A percentile compares a stretch with the other conserved stretches of the same genome.
phyloP scores from a whole-genome alignment of 345 rosid genomes.

The Salix purpurea region DNA sequence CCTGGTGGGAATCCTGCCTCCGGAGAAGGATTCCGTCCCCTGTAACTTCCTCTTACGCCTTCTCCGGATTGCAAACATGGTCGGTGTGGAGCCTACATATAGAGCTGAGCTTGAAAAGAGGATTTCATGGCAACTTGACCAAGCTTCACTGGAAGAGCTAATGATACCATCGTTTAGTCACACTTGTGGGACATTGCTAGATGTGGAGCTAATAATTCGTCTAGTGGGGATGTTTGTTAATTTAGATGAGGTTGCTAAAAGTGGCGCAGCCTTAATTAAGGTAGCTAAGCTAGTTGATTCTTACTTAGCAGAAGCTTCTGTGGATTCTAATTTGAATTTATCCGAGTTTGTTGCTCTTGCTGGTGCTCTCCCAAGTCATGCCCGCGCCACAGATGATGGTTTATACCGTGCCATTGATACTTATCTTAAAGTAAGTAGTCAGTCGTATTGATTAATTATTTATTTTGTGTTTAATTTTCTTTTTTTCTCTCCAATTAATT shows the following conservation, averaged over 20 bases:
- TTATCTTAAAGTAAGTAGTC: constrained; percentile 64
- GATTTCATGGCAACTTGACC: constrained; percentile 79
- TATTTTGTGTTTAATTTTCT: not conserved
- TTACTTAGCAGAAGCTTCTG: constrained; percentile 68
- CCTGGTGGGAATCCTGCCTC: constrained; percentile 70
- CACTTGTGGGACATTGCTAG: constrained; percentile 66
- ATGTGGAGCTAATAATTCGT: constrained; percentile 65
- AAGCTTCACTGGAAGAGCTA: constrained; percentile 73
- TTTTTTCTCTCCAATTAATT: not conserved
- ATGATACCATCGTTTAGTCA: constrained; percentile 95
- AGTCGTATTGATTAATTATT: not conserved
- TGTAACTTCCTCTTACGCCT: constrained; percentile 84
- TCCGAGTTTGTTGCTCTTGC: constrained; percentile 55
- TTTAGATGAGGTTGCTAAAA: constrained; percentile 44
- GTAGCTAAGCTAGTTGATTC: constrained; percentile 79
- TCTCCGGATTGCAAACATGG: constrained; percentile 75
- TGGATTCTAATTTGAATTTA: constrained; percentile 53
- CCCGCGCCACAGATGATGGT: constrained; percentile 66
- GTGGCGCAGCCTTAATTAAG: constrained; percentile 50
- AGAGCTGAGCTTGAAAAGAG: constrained; percentile 64
- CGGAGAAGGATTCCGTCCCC: constrained; percentile 71
- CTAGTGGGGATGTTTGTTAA: constrained; percentile 54
- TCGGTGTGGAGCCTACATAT: constrained; percentile 50
- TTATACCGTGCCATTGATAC: constrained; percentile 87
- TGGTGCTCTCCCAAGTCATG: constrained; percentile 62